Evolutionary conservation across 768 basidiomycete genomes (phyloP).

Genomic region (Coprinopsis cinerea): DNA sequence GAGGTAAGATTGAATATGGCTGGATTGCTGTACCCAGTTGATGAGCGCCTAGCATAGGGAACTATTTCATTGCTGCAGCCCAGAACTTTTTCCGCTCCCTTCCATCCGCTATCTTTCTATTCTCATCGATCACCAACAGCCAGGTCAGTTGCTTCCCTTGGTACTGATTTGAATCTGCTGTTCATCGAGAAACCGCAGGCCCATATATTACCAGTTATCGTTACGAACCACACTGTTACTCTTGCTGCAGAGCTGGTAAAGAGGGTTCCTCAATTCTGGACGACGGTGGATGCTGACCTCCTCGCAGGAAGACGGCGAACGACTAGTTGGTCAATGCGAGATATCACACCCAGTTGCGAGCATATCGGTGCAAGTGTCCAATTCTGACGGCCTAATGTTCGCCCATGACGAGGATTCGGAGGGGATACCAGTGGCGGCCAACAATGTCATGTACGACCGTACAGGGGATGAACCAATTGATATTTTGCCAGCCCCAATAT

Average conservation of each 20-base stretch:
- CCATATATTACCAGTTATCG: slow-evolving; percentile 83
- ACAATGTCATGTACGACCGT: slow-evolving; percentile 65
- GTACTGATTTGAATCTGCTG: not conserved
- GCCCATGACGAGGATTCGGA: slow-evolving; percentile 26
- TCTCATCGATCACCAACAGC: slow-evolving; percentile 85
- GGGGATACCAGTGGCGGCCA: slow-evolving; percentile 17
- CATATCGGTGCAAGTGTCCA: slow-evolving; percentile 26
- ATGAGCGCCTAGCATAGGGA: slow-evolving; percentile 59
- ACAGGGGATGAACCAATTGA: slow-evolving; percentile 48
- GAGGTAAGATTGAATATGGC: slow-evolving; percentile 36
- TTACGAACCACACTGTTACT: slow-evolving; percentile 94
- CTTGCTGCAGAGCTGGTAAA: slow-evolving; percentile 84
- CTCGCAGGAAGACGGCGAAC: slow-evolving; percentile 64
- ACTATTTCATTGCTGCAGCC: slow-evolving; percentile 87
- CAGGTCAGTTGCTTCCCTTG: slow-evolving; percentile 37
- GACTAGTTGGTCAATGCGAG: slow-evolving; percentile 87
- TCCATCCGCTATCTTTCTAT: slow-evolving; percentile 90
- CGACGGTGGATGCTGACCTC: not conserved
- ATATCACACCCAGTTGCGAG: slow-evolving; percentile 69
- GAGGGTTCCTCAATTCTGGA: slow-evolving; percentile 25
- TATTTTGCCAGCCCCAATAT: slow-evolving; percentile 53
- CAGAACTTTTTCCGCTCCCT: slow-evolving; percentile 88
- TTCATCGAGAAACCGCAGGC: slow-evolving; percentile 32
- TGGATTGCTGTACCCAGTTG: not conserved
- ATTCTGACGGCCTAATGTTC: slow-evolving; percentile 49